Base-by-base conservation (phyloP, 805 yeast genomes). In the Starmera quercuum region DNA sequence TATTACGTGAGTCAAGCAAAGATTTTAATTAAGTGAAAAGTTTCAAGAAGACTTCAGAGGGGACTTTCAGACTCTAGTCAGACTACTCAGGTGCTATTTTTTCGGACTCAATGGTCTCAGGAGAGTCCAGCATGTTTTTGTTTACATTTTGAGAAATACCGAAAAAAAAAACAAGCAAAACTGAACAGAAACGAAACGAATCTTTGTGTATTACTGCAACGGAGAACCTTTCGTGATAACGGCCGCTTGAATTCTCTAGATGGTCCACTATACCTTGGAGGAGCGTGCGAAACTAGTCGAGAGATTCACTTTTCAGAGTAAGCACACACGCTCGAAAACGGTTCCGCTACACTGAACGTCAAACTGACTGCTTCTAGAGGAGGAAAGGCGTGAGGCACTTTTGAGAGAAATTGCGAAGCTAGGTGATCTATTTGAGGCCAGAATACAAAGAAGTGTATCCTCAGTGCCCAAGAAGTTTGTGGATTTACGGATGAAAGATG, bases 391-490 rank as follows among this genome's bases (percentile, higher is more conserved):
- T 22, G 32, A 33, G 1, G 38, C 31, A 2, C 33, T 49, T 3
- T 20, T 30, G 9, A 38, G 29, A 12, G 53, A 49, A 13, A 29
- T 39, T 22, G 26, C 33, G 7, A 42, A 41, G 17, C 31, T 48
- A 16, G 31, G 40, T 3, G 33, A 36, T 2, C 26, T 49, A n/a
- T 41, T 48, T 11, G 46, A 45, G 20, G 42, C 52, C 8, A 49
- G 40, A 37, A 41, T 49, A 3, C 34, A 37, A 3, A 31, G 56
- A 23, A 30, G 48, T 5, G 13, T 37, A 4, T 40, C 40, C 3
- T 26, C 41, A 18, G 53, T 51, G 5, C 56, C 56, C 6, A 49
- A 49, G 39, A 48, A 41, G 35, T 49, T 51, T 19, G 30, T 44
- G 3, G 32, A 29, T 10, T 31, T 51, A 8, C 29, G 33, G 25